These are phyloP conservation scores for Lecanicillium sp. DNA, from an alignment of 2,329 filamentous ascomycete genomes.

Conservation along the genomic window DNA sequence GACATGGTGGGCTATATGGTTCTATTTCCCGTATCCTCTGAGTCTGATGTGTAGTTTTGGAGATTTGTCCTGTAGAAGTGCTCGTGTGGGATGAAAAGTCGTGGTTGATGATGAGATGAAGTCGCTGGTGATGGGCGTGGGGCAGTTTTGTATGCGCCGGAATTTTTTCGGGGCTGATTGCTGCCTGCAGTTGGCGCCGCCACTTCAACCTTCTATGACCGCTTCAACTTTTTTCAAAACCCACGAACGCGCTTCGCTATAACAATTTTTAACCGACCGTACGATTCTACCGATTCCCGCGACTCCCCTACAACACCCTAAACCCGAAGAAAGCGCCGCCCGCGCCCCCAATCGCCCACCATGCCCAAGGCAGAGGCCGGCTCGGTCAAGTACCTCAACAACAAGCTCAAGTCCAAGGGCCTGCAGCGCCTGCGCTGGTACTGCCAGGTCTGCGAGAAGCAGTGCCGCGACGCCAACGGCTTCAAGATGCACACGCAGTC, in stretches of 20 bases:
- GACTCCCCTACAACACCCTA: not conserved
- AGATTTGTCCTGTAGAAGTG: too few relatives aligned
- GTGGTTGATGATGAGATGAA: not conserved
- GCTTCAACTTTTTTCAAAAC: not conserved
- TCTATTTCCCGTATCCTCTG: not conserved
- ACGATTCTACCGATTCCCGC: not conserved
- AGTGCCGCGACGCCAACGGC: slow-evolving; percentile 73
- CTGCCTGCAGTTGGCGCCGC: not conserved
- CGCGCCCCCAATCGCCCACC: slow-evolving; percentile 27
- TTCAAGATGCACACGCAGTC: slow-evolving; percentile 85
- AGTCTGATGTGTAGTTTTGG: too few relatives aligned
- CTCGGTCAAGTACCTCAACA: slow-evolving; percentile 82
- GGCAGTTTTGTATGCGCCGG: not conserved
- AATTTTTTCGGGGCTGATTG: slow-evolving; percentile 3
- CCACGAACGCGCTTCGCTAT: too few relatives aligned
- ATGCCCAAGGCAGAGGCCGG: slow-evolving; percentile 94
- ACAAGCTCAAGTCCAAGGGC: slow-evolving; percentile 81
- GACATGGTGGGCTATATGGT: slow-evolving; percentile 55
- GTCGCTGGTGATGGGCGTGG: slow-evolving; percentile 7
- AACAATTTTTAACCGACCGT: not conserved
- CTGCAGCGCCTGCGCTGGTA: slow-evolving; percentile 84
- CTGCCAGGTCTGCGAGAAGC: slow-evolving; percentile 70
- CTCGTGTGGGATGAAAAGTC: too few relatives aligned
- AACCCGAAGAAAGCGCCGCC: not conserved
- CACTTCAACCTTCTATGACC: not conserved